Conservation (phyloP, 108 stramenopile genomes). For the Pseudonitzschia delicatissima region DNA sequence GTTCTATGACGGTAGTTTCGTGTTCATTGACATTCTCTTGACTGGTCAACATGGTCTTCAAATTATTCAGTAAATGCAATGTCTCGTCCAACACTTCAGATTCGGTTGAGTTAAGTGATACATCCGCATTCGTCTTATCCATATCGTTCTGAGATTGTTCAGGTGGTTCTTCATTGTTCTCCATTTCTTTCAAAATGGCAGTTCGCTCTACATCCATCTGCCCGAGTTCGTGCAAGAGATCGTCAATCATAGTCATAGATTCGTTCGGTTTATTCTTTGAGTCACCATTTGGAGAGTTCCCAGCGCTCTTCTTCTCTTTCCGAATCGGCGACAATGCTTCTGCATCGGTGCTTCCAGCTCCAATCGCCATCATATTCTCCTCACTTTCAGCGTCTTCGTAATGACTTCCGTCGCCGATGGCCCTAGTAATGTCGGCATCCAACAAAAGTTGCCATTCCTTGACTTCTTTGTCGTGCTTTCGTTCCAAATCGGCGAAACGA, state of each 20-base stretch:
- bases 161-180: neutral
- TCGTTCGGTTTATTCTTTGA: neutral
- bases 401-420: neutral
- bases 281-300: neutral
- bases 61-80: slow-evolving; percentile 14
- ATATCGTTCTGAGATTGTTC: neutral
- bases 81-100: slow-evolving; percentile 19
- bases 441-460: slow-evolving; percentile 4
- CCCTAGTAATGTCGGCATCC: neutral
- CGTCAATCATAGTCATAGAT: slow-evolving; percentile 15
- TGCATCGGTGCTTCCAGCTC: too few relatives aligned
- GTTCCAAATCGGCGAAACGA: neutral
- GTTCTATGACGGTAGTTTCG: slow-evolving; percentile 28
- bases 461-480: neutral
- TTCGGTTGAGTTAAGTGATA: too few relatives aligned
- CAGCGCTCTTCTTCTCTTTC: neutral
- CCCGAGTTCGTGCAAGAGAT: slow-evolving; percentile 22
- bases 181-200: slow-evolving; percentile 26
- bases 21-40: slow-evolving; percentile 2
- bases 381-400: neutral
- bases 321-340: slow-evolving; percentile 11
- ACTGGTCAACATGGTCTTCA: slow-evolving; percentile 18
- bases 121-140: too few relatives aligned
- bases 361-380: too few relatives aligned
- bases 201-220: slow-evolving; percentile 32